Evolutionary conservation across 2,329 filamentous ascomycete genomes (phyloP).

Genomic region (Diaporthe australafricana): DNA sequence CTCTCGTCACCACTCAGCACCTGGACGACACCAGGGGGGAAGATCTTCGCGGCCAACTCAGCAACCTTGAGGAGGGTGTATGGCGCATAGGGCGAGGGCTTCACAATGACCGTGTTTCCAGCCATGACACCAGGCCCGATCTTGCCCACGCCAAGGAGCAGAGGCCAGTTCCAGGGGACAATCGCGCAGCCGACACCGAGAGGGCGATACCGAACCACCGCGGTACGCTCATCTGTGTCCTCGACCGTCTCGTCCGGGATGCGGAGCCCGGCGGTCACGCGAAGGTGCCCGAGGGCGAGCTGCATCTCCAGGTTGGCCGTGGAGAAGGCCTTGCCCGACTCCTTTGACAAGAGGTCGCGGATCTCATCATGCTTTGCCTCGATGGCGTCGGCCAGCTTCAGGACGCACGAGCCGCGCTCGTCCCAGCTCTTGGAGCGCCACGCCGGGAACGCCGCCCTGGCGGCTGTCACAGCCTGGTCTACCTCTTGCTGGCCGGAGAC

Average conservation of each 20-base stretch:
- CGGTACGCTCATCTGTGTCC: slow-evolving; percentile 29
- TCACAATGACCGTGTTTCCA: slow-evolving; percentile 62
- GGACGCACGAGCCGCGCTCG: slow-evolving; percentile 31
- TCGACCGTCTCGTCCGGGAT: slow-evolving; percentile 37
- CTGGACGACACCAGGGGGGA: slow-evolving; percentile 73
- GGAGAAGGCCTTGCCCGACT: slow-evolving; percentile 37
- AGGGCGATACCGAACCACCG: slow-evolving; percentile 41
- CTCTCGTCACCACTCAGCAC: slow-evolving; percentile 69
- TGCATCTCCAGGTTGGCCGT: slow-evolving; percentile 36
- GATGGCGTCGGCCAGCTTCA: slow-evolving; percentile 33
- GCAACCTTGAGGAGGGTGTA: slow-evolving; percentile 70
- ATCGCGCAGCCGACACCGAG: slow-evolving; percentile 59
- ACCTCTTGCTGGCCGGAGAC: slow-evolving; percentile 58
- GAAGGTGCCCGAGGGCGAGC: slow-evolving; percentile 32
- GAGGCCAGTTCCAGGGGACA: slow-evolving; percentile 60
- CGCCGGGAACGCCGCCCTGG: slow-evolving; percentile 57
- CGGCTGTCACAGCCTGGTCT: slow-evolving; percentile 58
- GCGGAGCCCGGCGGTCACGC: slow-evolving; percentile 33
- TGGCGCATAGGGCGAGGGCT: slow-evolving; percentile 69
- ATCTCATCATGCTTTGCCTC: slow-evolving; percentile 37
- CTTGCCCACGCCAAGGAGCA: slow-evolving; percentile 51
- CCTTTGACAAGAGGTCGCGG: slow-evolving; percentile 33
- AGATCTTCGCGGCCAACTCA: slow-evolving; percentile 67
- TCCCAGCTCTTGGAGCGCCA: slow-evolving; percentile 48
- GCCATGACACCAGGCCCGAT: slow-evolving; percentile 67